Evolutionary conservation across 2,329 filamentous ascomycete genomes (phyloP), one percentile per base, ranked within the genome.

Genomic region (Fusarium albidum): DNA sequence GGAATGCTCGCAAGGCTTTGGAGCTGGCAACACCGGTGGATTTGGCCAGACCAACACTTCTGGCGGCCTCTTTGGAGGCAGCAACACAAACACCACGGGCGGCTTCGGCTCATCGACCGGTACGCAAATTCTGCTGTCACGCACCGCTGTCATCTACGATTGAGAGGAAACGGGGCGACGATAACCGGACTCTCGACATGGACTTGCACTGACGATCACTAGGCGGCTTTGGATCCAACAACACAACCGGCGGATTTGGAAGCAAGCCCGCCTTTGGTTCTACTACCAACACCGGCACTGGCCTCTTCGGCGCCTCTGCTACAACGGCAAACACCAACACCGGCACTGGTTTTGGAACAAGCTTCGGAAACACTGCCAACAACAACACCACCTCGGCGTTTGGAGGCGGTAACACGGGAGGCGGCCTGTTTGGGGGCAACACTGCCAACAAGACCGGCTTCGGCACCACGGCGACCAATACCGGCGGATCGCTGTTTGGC

Each of bases 351-450:
- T 75, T 75, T 46, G 75, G 77, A 27, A n/a, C n/a, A n/a, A 76
- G 75, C 1, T 82, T 82, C 49, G 68, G 71, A 27, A 50, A 59
- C 32, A 67, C 69, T 37, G 72, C 66, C 55, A 72, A 69, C 32
- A 71, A 64, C 59, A 69, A 68, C 26, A 72, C 65, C 17, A 71
- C 69, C 6, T 71, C 74, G 2, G 66, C 74, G 1, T 81, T 81
- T 31, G 78, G 75, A n/a, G 60, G 70, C 35, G 70, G 67, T 48
- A 71, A 59, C 50, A 61, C 67, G 25, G 73, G 77, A 49, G 76
- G 77, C 34, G 77, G 80, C 25, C 71, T 88, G 59, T 88, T 88
- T 61, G 83, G 82, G 61, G 81, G 80, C 55, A 68, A 57, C 50
- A 66, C 49, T 29, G 71, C 69, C 33, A 77, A 66, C 64, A 84